A percentile compares a stretch with the other conserved stretches of the same genome.
These are phyloP conservation scores for Phytophthora brassicae DNA, from an alignment of 352 stramenopile species.

Conservation along the genomic window DNA sequence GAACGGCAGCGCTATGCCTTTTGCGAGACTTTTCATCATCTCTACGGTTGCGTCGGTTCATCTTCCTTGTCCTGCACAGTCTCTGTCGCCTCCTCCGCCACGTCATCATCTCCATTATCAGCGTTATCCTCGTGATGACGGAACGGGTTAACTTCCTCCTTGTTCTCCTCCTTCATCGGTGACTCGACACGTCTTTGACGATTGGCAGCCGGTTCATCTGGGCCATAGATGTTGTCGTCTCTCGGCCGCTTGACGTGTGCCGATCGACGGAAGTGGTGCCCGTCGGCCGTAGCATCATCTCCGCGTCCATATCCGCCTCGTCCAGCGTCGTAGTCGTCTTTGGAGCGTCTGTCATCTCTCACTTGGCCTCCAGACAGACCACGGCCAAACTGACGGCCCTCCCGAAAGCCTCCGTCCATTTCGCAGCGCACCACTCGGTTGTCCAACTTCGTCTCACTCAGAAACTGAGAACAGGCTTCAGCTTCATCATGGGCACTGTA, in stretches of 20 bases:
- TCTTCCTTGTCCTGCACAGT: slow-evolving; percentile 12
- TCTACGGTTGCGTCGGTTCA: not conserved
- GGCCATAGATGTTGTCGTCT: slow-evolving; percentile 46
- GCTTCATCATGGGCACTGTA: slow-evolving; percentile 77
- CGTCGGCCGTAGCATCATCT: slow-evolving; percentile 51
- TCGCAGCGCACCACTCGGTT: slow-evolving; percentile 87
- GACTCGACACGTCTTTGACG: slow-evolving; percentile 24
- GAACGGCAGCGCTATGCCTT: no score
- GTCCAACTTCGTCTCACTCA: slow-evolving; percentile 89
- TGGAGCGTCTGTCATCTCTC: slow-evolving; percentile 79
- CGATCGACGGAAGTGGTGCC: slow-evolving; percentile 74
- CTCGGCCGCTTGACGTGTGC: slow-evolving; percentile 53
- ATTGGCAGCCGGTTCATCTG: slow-evolving; percentile 42
- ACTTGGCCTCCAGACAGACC: slow-evolving; percentile 84
- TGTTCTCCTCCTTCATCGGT: slow-evolving; percentile 11
- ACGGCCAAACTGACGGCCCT: slow-evolving; percentile 86
- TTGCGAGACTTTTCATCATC: not conserved
- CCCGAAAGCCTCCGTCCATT: slow-evolving; percentile 87
- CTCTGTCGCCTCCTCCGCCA: slow-evolving; percentile 4
- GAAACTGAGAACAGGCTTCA: slow-evolving; percentile 73
- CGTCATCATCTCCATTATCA: slow-evolving; percentile 23
- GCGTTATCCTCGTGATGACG: slow-evolving; percentile 27
- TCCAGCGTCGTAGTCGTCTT: slow-evolving; percentile 85
- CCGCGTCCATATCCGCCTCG: slow-evolving; percentile 77
- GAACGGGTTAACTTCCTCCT: slow-evolving; percentile 38